Percentiles rank a stretch among this genome's conserved stretches.
Conservation (phyloP, 1,284 basidiomycete species). For the Phellopilus nigrolimitatus region DNA sequence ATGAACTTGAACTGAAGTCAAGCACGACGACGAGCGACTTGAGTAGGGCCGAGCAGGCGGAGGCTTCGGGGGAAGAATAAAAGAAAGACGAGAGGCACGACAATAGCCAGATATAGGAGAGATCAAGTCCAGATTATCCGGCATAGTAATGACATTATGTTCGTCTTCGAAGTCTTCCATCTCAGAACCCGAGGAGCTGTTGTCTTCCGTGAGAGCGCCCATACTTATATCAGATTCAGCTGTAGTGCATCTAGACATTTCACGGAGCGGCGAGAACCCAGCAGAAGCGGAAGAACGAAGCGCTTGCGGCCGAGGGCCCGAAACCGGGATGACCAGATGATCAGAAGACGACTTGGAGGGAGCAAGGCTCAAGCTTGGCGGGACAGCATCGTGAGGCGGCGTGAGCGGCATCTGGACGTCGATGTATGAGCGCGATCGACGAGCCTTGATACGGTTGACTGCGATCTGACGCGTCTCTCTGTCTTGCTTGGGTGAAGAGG, state of each 20-base stretch:
- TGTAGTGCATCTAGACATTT: slow-evolving; percentile 15
- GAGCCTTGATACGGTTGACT: slow-evolving; percentile 54
- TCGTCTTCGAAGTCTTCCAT: slow-evolving; percentile 47
- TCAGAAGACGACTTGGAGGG: slow-evolving; percentile 9
- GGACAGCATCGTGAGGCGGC: slow-evolving; percentile 34
- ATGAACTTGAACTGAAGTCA: slow-evolving; percentile 22
- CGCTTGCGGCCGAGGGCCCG: slow-evolving; percentile 26
- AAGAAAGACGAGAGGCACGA: slow-evolving; percentile 13
- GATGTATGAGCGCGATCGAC: slow-evolving; percentile 49
- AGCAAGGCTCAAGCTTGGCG: slow-evolving; percentile 30
- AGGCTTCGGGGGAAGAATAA: slow-evolving; percentile 6
- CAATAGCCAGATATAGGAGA: slow-evolving; percentile 1
- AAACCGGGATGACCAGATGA: slow-evolving; percentile 45
- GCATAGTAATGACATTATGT: slow-evolving; percentile 25
- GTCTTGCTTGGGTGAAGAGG: slow-evolving; percentile 29
- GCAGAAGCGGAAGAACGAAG: slow-evolving; percentile 23
- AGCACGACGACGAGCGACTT: slow-evolving; percentile 8
- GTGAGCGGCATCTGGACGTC: slow-evolving; percentile 37
- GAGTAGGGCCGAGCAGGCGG: neutral
- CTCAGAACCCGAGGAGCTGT: slow-evolving; percentile 49
- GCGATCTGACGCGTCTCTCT: slow-evolving; percentile 46
- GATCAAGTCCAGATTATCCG: neutral
- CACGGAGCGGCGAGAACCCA: slow-evolving; percentile 6
- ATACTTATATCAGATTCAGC: slow-evolving; percentile 52
- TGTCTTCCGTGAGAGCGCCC: slow-evolving; percentile 57